Conservation (phyloP, 1,139 yeast genomes). For the Magnusiomyces suaveolens region DNA sequence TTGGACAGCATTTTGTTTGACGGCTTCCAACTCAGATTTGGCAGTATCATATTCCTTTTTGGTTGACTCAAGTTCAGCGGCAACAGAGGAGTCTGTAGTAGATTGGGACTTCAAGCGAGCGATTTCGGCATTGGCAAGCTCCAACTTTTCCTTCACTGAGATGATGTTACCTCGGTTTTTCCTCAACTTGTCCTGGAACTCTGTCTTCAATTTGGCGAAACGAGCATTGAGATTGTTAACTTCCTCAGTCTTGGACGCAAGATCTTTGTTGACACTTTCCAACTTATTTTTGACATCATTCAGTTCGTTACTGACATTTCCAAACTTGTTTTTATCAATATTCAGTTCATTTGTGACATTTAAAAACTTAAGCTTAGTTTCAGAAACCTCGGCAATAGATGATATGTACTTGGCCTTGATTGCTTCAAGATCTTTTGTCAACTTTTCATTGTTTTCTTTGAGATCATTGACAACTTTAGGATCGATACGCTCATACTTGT, state of each 20-base stretch:
- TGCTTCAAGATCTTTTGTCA: constrained; percentile 18
- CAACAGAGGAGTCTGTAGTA: constrained; percentile 12
- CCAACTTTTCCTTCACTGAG: constrained; percentile 20
- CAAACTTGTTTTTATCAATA: not conserved
- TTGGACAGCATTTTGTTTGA: constrained; percentile 25
- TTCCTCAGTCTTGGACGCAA: constrained; percentile 4
- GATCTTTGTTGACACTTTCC: not conserved
- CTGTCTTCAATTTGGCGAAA: constrained; percentile 23
- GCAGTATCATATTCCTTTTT: constrained; percentile 21
- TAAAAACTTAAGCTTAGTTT: not conserved
- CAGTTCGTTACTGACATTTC: not conserved
- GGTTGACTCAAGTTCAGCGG: constrained; percentile 11
- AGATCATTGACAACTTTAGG: constrained; percentile 38
- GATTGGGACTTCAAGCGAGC: constrained; percentile 21
- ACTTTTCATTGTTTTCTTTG: constrained; percentile 31
- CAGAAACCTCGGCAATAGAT: not conserved
- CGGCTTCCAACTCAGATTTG: constrained; percentile 31
- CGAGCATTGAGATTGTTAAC: constrained; percentile 18
- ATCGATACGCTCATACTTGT: constrained; percentile 41
- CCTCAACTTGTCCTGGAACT: constrained; percentile 27
- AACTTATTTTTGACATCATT: not conserved
- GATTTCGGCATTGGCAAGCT: constrained; percentile 16
- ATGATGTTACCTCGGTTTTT: constrained; percentile 22
- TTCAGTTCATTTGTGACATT: not conserved
- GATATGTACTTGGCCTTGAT: constrained; percentile 3